Base-by-base conservation (phyloP, 2,329 filamentous ascomycete genomes). In the Aspergillus luchuensis region DNA sequence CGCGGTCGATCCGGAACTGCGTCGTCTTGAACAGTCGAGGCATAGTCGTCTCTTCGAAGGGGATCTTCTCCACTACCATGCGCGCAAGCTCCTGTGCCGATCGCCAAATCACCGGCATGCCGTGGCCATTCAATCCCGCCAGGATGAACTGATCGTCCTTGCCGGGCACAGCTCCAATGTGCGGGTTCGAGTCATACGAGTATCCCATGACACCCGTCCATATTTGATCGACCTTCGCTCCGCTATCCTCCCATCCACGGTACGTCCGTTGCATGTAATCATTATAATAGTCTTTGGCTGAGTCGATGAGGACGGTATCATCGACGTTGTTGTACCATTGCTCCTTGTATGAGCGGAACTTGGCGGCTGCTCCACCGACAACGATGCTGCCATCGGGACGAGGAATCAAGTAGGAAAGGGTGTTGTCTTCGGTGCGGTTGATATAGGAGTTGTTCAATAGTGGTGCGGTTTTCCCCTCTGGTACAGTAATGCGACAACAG, bases 101-200 rank as follows among this genome's bases (percentile, higher is more conserved):
- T 69, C 85, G 82, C 74, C 85, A 84, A 57, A 85, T 86, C 17
- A 86, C 71, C 0, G 86, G 86, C 87, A 89, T 89, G 0, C 87
- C 86, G 71, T 89, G 85, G 0, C 88, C 88, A 68, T 89, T 87
- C 65, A 89, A 89, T 2, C 85, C 82, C 2, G 83, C 85, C 13
- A 79, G 80, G 2, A 87, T 76, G 79, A 84, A 89, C 19, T 89
- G 68, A 0, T 81, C 80, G 3, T 72, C 64, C 51, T 69, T 72
- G 1, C 71, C 76, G 0, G 81, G 82, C 56, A 80, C 77, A 1
- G 72, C 63, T 0, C 86, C 86, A 58, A 89, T 77, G 67, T 83
- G 80, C 0, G 83, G 83, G 21, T 79, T 68, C 0, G 78, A 81
- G 63, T 85, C 83, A 2, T 76, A 74, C 1, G 80, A 83, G 28